phyloP scores from a whole-genome alignment of 139 green algal genomes.

The Chlorella sp. region DNA sequence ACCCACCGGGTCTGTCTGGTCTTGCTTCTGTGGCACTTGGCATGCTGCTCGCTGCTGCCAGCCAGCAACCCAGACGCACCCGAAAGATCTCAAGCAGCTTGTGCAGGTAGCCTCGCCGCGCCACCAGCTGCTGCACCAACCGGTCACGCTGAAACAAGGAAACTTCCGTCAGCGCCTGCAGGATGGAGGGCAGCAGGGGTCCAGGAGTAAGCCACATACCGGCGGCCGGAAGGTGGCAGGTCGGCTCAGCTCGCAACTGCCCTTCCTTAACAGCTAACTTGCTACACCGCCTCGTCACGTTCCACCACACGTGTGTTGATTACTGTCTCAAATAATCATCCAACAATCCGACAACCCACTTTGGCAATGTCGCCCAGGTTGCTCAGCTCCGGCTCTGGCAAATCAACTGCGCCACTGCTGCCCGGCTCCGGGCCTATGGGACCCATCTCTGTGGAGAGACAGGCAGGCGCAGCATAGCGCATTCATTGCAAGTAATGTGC shows the following conservation, averaged over 20 bases:
- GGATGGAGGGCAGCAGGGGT: neutral
- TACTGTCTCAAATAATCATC: too few species aligned
- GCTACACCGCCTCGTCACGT: too few species aligned
- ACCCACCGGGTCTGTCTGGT: too few species aligned
- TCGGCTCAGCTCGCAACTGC: constrained; percentile 24
- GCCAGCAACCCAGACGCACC: constrained; percentile 45
- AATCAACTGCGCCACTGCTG: constrained; percentile 55
- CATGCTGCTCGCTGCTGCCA: too few species aligned
- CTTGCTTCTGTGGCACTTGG: too few species aligned
- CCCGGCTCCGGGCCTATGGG: constrained; percentile 1
- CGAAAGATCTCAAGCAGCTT: constrained; percentile 91
- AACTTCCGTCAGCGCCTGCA: constrained; percentile 60
- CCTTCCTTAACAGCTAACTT: neutral
- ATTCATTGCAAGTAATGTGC: too few species aligned
- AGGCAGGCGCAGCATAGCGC: neutral
- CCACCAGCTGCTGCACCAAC: constrained; percentile 73
- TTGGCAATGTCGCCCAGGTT: constrained; percentile 87
- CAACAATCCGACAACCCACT: neutral
- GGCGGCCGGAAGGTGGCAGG: neutral
- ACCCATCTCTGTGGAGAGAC: neutral
- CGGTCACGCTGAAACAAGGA: constrained; percentile 81
- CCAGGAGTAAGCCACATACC: too few species aligned
- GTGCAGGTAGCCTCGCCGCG: constrained; percentile 65
- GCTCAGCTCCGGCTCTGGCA: constrained; percentile 82
- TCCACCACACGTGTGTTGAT: too few species aligned